A percentile compares a stretch with the other conserved stretches of the same genome.
Conservation (phyloP, 2,329 filamentous ascomycete species). For the Diaporthe eres region DNA sequence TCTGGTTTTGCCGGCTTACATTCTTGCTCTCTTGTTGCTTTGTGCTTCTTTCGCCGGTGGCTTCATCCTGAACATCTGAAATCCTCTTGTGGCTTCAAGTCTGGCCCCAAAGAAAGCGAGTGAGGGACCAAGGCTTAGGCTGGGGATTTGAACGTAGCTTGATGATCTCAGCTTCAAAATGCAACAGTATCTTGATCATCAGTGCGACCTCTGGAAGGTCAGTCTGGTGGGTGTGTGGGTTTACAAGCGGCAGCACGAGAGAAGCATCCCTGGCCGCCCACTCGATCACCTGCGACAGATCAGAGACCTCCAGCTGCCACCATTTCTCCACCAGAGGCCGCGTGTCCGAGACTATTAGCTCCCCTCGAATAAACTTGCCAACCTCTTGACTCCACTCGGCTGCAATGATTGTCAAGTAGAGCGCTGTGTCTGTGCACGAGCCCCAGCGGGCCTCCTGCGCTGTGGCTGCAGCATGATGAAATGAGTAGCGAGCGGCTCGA, state of each 20-base stretch:
- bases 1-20: too few relatives aligned
- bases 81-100: not conserved
- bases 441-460: not conserved
- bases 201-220: too few relatives aligned
- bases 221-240: not conserved
- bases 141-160: not conserved
- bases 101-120: not conserved
- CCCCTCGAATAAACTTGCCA: too few relatives aligned
- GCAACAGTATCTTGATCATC: not conserved
- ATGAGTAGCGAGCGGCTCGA: not conserved
- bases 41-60: rapidly evolving
- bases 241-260: not conserved
- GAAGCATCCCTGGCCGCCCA: not conserved
- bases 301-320: too few relatives aligned
- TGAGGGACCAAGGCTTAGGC: not conserved
- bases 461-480: not conserved
- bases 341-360: too few relatives aligned
- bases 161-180: not conserved
- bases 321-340: too few relatives aligned
- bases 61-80: rapidly evolving
- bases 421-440: not conserved
- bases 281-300: not conserved
- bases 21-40: too few relatives aligned
- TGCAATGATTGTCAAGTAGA: not conserved
- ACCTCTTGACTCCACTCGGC: not conserved